Evolutionary conservation across 805 yeast genomes (phyloP), one percentile per base, ranked within the genome.

Genomic region (Ogataea pignaliae): DNA sequence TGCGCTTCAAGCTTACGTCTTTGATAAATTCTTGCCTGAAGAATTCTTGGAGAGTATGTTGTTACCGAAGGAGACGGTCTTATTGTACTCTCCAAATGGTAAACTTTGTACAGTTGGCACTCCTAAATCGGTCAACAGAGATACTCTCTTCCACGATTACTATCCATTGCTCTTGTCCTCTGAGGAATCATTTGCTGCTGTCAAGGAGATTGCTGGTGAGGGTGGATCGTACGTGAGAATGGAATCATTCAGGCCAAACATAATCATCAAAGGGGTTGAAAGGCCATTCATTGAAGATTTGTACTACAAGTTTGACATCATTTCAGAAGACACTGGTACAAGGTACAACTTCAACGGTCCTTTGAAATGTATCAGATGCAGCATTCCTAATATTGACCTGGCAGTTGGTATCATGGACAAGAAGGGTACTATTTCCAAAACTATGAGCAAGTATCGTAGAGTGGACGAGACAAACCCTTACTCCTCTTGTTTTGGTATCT

Each of bases 131-230:
- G 39, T 48, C 11, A 46, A 52, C n/a, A 46, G 55, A 34, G 32
- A 32, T 10, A 58, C 66, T 1, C 39, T 51, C 18, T 62, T 62
- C 39, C 68, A 63, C 37, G 66, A 61, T 39, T 62, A 62, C 35
- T 63, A 47, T 40, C 66, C 68, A 1, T 31, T 61, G 17, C 37
- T 63, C 26, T 38, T 61, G 44, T 47, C 56, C 34, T 54, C 61
- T 3, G 45, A 46, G 26, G 60, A 52, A 34, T 57, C 60, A 17
- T 38, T 52, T 29, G 50, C 43, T 7, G 47, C 41, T 29, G 47
- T 52, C 11, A 36, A 40, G 30, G 32, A 34, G 9, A 42, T 43
- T 16, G 49, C 44, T 7, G 52, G 48, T 3, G 47, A 44, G 10
- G 42, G 32, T 4, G 59, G 51, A 1, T 29, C 42, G 6, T 49